Base-by-base conservation (phyloP, 805 yeast genomes). In the Candida pini region DNA sequence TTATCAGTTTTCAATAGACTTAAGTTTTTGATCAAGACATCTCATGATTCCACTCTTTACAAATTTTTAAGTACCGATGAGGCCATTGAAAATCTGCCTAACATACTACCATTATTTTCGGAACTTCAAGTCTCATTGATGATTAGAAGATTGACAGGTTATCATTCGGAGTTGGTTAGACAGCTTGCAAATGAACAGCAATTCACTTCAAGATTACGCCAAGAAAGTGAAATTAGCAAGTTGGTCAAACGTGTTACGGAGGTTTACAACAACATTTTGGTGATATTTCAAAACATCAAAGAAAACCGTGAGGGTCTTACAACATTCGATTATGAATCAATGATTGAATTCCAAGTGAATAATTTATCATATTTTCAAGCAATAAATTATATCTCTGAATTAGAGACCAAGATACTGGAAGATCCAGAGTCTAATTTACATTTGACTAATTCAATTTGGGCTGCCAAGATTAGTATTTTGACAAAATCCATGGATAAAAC, bases 371-470 rank as follows among this genome's bases (percentile, higher is more conserved):
- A 40, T 26, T 14, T 24, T n/a, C 40, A 48, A 26, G 52, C 60
- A 2, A 43, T 54, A 12, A 34, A 40, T 4, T 9, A 39, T 3
- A 41, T 56, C 8, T 23, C 45, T 5, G 40, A 42, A 14, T 20
- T 47, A 10, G 60, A 55, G 31, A 26, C 36, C 4, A 36, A 37
- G 20, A 35, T 37, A 4, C 9, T 17, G n/a, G 16, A 34, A 3
- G 9, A 30, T 6, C 30, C 38, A 8, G 28, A 30, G 4, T 17
- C 37, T 1, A 30, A 34, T 9, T 31, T 45, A 9, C 20, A 31
- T 12, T 24, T 52, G 27, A 46, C 56, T 4, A 57, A 52, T 28
- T 24, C 31, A 3, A 21, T 57, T 6, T 56, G 59, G 59, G 31
- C 36, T 2, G 26, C 33, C 9, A 53, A 54, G 31, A 31, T 60